Percentiles rank a stretch among this genome's conserved stretches.
phyloP scores from a whole-genome alignment of 805 yeast species.

The Candida nonsorbophila region DNA sequence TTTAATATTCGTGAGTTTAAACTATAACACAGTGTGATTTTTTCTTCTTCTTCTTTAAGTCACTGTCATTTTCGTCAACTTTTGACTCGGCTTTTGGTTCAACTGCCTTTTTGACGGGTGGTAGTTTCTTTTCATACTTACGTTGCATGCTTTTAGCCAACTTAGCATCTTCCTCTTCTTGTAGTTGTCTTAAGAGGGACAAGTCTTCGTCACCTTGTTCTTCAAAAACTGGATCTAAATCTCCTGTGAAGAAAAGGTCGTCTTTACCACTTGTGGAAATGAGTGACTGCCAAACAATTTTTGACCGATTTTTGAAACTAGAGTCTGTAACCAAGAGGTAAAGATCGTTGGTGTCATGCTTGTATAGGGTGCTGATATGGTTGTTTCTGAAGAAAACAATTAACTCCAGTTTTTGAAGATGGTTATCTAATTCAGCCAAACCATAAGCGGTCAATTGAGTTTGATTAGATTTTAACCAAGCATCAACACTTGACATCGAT shows the following conservation, averaged over 20 bases:
- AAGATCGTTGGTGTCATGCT: slow-evolving; percentile 42
- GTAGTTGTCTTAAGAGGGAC: slow-evolving; percentile 41
- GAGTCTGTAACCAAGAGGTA: slow-evolving; percentile 71
- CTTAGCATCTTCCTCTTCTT: slow-evolving; percentile 52
- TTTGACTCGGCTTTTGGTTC: slow-evolving; percentile 3
- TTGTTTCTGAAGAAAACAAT: slow-evolving; percentile 84
- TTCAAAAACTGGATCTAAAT: slow-evolving; percentile 45
- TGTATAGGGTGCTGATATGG: slow-evolving; percentile 73
- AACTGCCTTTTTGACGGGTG: slow-evolving; percentile 2
- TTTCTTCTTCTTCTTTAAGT: slow-evolving; percentile 10
- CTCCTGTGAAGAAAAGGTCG: slow-evolving; percentile 68
- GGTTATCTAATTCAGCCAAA: slow-evolving; percentile 37
- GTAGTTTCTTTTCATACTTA: slow-evolving; percentile 14
- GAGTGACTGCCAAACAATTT: slow-evolving; percentile 80
- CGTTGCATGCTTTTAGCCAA: slow-evolving; percentile 44
- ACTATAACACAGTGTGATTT: slow-evolving; percentile 17
- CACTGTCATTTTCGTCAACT: slow-evolving; percentile 2
- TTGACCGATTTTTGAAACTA: slow-evolving; percentile 47
- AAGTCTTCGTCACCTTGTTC: slow-evolving; percentile 16
- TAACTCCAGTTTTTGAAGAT: slow-evolving; percentile 48
- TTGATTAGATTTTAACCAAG: slow-evolving; percentile 52
- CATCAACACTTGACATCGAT: slow-evolving; percentile 12
- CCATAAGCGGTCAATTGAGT: slow-evolving; percentile 79
- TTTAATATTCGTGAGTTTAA: slow-evolving; percentile 6
- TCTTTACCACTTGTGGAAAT: slow-evolving; percentile 60